Evolutionary conservation across 2,329 filamentous ascomycete species (phyloP).

Genomic region (Monilinia fructigena): DNA sequence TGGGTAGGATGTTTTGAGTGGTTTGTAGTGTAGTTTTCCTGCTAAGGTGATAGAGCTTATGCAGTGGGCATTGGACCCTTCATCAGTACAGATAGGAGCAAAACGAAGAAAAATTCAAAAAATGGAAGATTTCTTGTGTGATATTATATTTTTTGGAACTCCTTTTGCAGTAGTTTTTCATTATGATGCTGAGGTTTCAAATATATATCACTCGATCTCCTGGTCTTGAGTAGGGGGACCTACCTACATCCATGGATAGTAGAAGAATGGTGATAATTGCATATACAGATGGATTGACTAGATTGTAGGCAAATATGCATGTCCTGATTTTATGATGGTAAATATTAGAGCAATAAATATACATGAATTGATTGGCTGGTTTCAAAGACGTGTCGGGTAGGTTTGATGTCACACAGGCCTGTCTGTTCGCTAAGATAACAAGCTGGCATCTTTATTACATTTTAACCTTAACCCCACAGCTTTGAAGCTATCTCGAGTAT

Average conservation of each 20-base stretch:
- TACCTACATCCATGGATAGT: too few relatives aligned
- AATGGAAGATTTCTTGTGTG: constrained; percentile 9
- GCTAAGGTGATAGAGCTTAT: constrained; percentile 16
- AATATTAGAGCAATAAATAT: too few relatives aligned
- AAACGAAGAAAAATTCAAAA: not conserved
- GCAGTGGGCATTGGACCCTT: constrained; percentile 20
- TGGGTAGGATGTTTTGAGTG: not conserved
- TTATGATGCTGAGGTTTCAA: not conserved
- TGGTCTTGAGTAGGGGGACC: not conserved
- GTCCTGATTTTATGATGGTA: too few relatives aligned
- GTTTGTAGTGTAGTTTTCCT: constrained; percentile 1
- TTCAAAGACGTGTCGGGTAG: not conserved
- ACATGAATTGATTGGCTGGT: not conserved
- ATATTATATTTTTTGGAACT: not conserved
- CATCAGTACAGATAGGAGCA: not conserved
- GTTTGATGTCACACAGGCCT: constrained; percentile 10
- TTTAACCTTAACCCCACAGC: constrained; percentile 18
- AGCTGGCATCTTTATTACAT: constrained; percentile 30
- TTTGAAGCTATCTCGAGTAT: constrained; percentile 16
- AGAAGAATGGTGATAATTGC: too few relatives aligned
- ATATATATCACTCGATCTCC: not conserved
- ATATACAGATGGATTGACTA: too few relatives aligned
- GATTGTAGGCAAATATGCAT: too few relatives aligned
- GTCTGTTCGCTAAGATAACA: constrained; percentile 26
- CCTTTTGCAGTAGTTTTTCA: not conserved